phyloP scores from a whole-genome alignment of 139 green algal genomes.

The Medakamo hakoo region DNA sequence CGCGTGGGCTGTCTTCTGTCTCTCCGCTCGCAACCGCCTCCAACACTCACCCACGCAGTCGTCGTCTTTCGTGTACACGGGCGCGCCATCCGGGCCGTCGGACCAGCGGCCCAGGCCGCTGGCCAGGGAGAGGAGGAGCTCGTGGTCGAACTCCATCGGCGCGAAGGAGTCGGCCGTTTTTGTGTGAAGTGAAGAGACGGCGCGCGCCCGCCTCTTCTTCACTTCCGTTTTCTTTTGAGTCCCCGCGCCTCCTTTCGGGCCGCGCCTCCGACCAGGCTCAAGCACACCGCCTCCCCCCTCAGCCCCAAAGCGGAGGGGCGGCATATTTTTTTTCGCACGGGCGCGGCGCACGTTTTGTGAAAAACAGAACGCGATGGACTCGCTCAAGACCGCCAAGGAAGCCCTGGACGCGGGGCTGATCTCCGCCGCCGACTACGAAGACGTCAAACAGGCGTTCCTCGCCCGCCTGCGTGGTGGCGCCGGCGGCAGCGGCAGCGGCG shows the following conservation, averaged over 20 bases:
- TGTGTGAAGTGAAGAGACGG: no score
- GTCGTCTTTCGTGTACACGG: slow-evolving; percentile 41
- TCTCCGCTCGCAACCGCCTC: not conserved
- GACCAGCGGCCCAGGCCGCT: slow-evolving; percentile 41
- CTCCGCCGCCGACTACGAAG: slow-evolving; percentile 44
- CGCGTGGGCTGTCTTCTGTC: not conserved
- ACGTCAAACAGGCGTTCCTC: slow-evolving; percentile 63
- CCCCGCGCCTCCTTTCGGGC: not conserved
- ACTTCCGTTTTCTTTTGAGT: not conserved
- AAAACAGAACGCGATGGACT: slow-evolving; percentile 8
- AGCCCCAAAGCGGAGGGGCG: no score
- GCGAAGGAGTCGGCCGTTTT: not conserved
- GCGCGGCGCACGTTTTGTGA: no score
- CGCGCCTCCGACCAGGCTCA: no score
- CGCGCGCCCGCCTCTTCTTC: no score
- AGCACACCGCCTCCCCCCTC: no score
- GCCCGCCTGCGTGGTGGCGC: slow-evolving; percentile 68
- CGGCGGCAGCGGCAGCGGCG: slow-evolving; percentile 37
- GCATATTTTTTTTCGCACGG: no score
- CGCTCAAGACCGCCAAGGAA: slow-evolving; percentile 45
- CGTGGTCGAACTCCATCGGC: slow-evolving; percentile 33
- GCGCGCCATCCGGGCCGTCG: slow-evolving; percentile 11
- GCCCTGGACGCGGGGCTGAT: slow-evolving; percentile 61
- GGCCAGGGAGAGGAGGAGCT: slow-evolving; percentile 61
- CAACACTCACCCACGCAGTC: slow-evolving; percentile 51